phyloP scores from a whole-genome alignment of 2,329 filamentous ascomycete genomes.

The Colletotrichum karsti region DNA sequence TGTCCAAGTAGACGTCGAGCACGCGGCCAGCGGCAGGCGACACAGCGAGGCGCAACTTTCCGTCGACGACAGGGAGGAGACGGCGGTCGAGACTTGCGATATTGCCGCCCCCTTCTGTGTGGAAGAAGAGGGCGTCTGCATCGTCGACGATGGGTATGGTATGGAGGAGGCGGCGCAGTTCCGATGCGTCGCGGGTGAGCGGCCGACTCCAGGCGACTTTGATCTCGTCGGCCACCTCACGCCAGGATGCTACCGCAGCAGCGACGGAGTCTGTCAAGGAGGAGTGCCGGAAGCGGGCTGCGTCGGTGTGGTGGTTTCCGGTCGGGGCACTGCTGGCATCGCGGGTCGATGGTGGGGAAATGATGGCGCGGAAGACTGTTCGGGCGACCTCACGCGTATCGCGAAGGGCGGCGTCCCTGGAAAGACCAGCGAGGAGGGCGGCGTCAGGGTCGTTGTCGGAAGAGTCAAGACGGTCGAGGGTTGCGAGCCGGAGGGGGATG shows the following conservation, averaged over 20 bases:
- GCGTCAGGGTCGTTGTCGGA: background rate
- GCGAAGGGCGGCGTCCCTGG: background rate
- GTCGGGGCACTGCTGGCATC: background rate
- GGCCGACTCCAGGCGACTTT: background rate
- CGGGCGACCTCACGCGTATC: background rate
- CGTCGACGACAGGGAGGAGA: background rate
- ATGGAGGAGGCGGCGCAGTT: background rate
- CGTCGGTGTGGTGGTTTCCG: no score
- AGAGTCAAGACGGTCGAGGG: background rate
- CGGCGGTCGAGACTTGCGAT: background rate
- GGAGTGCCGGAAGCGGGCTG: background rate
- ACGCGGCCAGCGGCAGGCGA: background rate
- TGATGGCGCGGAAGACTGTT: background rate
- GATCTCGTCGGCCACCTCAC: background rate
- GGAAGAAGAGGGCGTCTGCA: background rate
- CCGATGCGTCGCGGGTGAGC: background rate
- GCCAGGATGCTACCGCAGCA: background rate
- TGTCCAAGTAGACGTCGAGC: background rate
- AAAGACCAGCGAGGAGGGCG: background rate
- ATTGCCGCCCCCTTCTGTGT: background rate
- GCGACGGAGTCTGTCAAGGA: background rate
- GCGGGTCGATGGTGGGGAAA: background rate
- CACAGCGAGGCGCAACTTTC: background rate
- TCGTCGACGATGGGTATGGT: background rate
- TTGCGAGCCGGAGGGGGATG: background rate